Evolutionary conservation across 768 basidiomycete genomes (phyloP), one percentile per base, ranked within the genome.

Genomic region (Cystobasidium ongulense): DNA sequence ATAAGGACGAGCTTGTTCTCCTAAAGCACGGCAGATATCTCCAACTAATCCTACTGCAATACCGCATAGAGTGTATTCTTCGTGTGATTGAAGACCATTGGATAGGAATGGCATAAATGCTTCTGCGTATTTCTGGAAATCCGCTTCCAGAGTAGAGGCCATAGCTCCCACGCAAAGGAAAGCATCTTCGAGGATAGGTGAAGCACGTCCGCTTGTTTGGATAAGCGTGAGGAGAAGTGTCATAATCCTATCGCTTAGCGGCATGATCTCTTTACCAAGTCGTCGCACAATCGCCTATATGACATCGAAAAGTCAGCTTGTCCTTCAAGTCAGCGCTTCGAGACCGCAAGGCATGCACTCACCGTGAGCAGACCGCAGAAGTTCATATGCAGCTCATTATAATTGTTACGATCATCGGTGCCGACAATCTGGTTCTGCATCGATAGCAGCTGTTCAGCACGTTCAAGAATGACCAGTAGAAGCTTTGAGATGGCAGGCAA

Each of bases 351-450:
- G 25, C 33, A 18, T 35, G 3, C 29, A 83, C 90, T 80, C 79
- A 92, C 91, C 68, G 91, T 90, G 66, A 91, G 85, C 59, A 96
- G 90, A 76, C 89, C 88, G 81, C 93, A 96, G 77, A 97, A 85
- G 82, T 95, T 96, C 82, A 91, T 89, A 81, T 96, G 94, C 29
- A 99, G 85, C 80, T 99, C 95, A 79, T 96, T 96, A 93, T 95
- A 96, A 83, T 96, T 99, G 82, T 93, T 94, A 75, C 91, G 88
- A 80, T 99, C 96, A 81, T 99, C 96, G 21, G 88, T 84, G 53
- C 96, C 96, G 43, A 99, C 84, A 72, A 98, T 89, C 82, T 98
- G 94, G 81, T 90, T 91, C 85, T 92, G 90, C 83, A 97, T 87
- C 63, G 82, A 82, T 41, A 98, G 81, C 21, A 99, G 84, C 50